Evolutionary conservation across 2,329 filamentous ascomycete species (phyloP), one percentile per base, ranked within the genome.

Genomic region (Fusarium guadeloupense): DNA sequence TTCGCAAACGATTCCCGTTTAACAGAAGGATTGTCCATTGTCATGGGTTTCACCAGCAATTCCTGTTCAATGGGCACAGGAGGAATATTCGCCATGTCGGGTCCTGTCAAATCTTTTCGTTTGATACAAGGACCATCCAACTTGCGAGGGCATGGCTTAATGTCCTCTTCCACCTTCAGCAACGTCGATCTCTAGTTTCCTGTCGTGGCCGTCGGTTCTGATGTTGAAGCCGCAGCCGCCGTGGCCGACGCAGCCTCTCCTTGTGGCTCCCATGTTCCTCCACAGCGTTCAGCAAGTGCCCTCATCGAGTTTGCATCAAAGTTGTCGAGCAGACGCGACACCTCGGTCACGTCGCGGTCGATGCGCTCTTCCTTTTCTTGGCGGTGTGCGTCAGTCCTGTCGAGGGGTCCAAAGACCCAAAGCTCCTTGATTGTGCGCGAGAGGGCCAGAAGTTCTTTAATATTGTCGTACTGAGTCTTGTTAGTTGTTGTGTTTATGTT

Each of bases 381-480:
- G 34, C 71, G 70, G 35, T 72, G 71, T 17, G 69, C 69, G 52
- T 79, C 75, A 31, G 73, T 73, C 50, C 75, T 66, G 51, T 77
- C 74, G 23, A 81, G 74, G 41, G 79, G 70, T 1, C 79, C 74
- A 51, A 79, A 76, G 46, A 81, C 68, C 80, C 80, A 77, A 43
- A 80, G 72, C 69, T 82, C 74, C 61, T 82, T 80, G 70, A 81
- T 73, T 41, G 75, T 74, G 46, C 78, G 77, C 20, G 76, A 78
- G 5, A 80, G 72, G 5, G 77, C 70, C 49, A 80, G 74, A 8
- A 80, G 77, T 38, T 80, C 77, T 49, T 80, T 80, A 65, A 80
- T 73, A 17, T 76, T 78, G 2, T 76, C 73, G 68, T 78, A 76
- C 77, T 79, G 10, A 0, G 1, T 0, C 1, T 12, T 30, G 40